phyloP scores from a whole-genome alignment of 2,329 filamentous ascomycete species.

The Microthyrium microscopicum region DNA sequence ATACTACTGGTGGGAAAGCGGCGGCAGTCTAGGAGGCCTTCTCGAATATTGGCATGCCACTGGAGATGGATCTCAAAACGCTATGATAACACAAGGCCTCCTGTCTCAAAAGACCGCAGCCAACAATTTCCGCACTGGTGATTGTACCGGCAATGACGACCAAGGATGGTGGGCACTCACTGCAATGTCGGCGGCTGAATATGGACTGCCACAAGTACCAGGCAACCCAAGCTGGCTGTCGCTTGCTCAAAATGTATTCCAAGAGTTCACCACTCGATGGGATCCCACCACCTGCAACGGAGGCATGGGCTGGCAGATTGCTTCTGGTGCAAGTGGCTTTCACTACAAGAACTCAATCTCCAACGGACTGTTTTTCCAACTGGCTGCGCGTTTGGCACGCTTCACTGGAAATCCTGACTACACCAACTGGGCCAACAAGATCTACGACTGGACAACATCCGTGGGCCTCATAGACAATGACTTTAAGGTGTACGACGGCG shows the following conservation, averaged over 20 bases:
- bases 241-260: constrained; percentile 22
- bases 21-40: constrained; percentile 22
- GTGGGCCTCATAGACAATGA: constrained; percentile 41
- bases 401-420: constrained; percentile 35
- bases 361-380: constrained; percentile 35
- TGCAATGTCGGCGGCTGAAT: constrained; percentile 39
- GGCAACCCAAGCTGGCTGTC: constrained; percentile 14
- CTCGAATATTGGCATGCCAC: constrained; percentile 28
- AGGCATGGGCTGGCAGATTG: constrained; percentile 23
- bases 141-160: constrained; percentile 38
- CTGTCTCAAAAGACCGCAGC: constrained; percentile 23
- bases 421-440: constrained; percentile 40
- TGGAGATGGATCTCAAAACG: constrained; percentile 24
- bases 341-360: constrained; percentile 28
- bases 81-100: constrained; percentile 25
- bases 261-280: constrained; percentile 21
- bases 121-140: constrained; percentile 25
- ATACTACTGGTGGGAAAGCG: constrained; percentile 28
- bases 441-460: constrained; percentile 20
- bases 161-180: constrained; percentile 42
- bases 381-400: constrained; percentile 23
- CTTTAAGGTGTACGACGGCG: constrained; percentile 29
- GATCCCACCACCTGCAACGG: constrained; percentile 21
- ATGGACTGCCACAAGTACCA: constrained; percentile 24
- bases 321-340: constrained; percentile 31